Evolutionary conservation across 306 rosid genomes (phyloP), one percentile per base, ranked within the genome.

Genomic region (Abrus precatorius): DNA sequence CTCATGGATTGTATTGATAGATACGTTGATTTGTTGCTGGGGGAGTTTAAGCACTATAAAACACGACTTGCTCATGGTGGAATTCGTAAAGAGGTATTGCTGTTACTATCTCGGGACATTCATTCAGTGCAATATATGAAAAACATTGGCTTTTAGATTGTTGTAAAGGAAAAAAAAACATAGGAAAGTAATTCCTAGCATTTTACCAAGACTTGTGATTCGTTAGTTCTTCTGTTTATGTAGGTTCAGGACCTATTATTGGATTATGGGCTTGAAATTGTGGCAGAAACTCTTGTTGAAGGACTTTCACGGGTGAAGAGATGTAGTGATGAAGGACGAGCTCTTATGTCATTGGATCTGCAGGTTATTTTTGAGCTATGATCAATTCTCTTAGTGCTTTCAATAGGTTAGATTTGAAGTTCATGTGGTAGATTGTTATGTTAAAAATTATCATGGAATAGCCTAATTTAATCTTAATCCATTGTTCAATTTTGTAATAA

Each of bases 301-400:
- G 97, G 99, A 72, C 90, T 96, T 85, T 96, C 99, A 50, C 92
- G 97, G 49, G 92, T 96, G 78, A 96, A 90, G 92, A 87, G 92
- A 85, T 96, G 99, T 85, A 90, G 91, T 53, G 99, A 96, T 77
- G 98, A 96, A 86, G 99, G 99, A 41, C 93, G 99, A 32, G 99
- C 97, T 56, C 90, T 93, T 48, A 96, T 96, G 99, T 93, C 97
- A 49, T 86, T 96, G 85, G 98, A 94, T 87, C 92, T 94, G 49
- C 98, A 94, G 98, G 98, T 94, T 78, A 61, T 69, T 86, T 77
- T 64, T 69, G 2, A 74, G 60, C 66, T 65, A 9, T 56, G 50
- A 28, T 72, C 14, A 64, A 64, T 9, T 56, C 4, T 54, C 75
- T 27, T 49, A 44, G 60, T 80, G 53, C 72, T 45, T 55, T 72